Base-by-base conservation (phyloP, 2,329 filamentous ascomycete genomes). In the Apiospora saccharicola region DNA sequence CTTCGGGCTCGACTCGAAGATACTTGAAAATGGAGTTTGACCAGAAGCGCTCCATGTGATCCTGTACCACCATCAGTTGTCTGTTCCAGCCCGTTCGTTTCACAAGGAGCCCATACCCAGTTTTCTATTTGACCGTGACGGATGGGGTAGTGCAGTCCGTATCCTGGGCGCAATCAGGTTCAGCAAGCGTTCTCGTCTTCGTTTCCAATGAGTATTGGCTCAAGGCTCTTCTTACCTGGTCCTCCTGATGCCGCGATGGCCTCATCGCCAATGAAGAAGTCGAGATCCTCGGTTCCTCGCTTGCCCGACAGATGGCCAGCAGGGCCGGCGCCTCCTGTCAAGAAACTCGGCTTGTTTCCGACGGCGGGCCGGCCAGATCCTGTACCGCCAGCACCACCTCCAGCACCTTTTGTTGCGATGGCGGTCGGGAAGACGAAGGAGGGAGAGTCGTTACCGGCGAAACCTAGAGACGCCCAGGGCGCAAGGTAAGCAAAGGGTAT, bases 11-110 rank as follows among this genome's bases (percentile, higher is more conserved):
- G 77, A 99, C 96, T 79, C 96, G 91, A 70, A 99, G 90, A 81
- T 99, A 99, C 84, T 99, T 99, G 90, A 99, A 99, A 85, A 99
- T 99, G 75, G 96, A 99, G 86, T 98, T 98, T 77, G 97, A 98
- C 96, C 96, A 99, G 86, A 98, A 99, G 75, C 96, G 92, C 84
- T 99, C 96, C 96, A 99, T 99, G 80, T 98, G 94, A 85, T 99
- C 96, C 94, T 96, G 77, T 7, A 71, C 34, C 19, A 14, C 53
- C 73, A 71, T 74, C 64, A 74, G 79, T 84, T 75, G 83, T 81
- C 43, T 67, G 43, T 41, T 57, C 24, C 37, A 24, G 34, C 34
- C 24, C 14, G 22, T 43, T 69, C 46, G 16, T 68, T 68, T 49
- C 16, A 57, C 49, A 47, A 64, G 24, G 37, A 37, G 46, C n/a